Evolutionary conservation across 805 yeast species (phyloP), one percentile per base, ranked within the genome.

Genomic region (Candida ficus): DNA sequence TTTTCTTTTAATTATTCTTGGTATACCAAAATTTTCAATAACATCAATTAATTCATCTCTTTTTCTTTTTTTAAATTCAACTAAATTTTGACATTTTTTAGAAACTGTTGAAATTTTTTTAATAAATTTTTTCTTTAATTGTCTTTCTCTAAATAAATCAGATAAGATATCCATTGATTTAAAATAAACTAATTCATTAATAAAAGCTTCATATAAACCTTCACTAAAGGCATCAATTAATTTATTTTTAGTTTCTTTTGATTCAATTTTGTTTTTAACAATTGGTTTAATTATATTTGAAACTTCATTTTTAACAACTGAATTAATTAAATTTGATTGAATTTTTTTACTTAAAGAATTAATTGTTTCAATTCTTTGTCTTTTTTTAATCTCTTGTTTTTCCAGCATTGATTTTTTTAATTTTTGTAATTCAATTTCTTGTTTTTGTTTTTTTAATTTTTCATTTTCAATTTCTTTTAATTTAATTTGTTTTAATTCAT

Each of bases 201-300:
- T 52, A 49, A 84, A 80, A 0, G 90, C 85, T 14, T 58, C 53
- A 46, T 65, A 82, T 1, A 85, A 55, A 30, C 78, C 84, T 1
- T 58, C 51, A 2, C 80, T 54, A n/a, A 81, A 60, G 0, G 59
- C 43, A 0, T 66, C 55, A 3, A 78, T 56, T 1, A 67, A 38
- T 19, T 58, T 45, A 43, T 56, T 63, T 33, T 45, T 47, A 19
- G 45, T 39, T 22, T 44, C 18, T 7, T 44, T 35, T n/a, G 46
- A 35, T 8, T 39, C 45, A 3, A 49, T 37, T 19, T 49, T 48
- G 11, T 37, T 41, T 5, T 39, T 16, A 4, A 54, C 42, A 5
- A 50, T 22, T 20, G 54, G 45, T 4, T 10, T 22, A 7, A 42
- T 28, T 7, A 48, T 29, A 2, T 39, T 34, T 1, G 37, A 29